These are phyloP conservation scores for Arthromyces matolae DNA, from an alignment of 768 basidiomycete species.

Conservation along the genomic window DNA sequence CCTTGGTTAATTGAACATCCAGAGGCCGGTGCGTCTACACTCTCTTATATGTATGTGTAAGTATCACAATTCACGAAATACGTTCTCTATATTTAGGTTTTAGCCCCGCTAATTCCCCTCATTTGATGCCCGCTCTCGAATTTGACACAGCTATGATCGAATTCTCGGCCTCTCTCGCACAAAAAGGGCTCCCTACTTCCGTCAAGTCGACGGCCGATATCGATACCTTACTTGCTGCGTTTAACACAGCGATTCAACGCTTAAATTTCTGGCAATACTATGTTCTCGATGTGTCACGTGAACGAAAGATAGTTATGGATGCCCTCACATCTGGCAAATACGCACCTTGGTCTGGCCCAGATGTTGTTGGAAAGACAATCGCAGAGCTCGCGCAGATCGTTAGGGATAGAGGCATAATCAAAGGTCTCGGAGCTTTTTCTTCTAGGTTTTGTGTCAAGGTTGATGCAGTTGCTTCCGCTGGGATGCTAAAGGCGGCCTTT, in stretches of 20 bases:
- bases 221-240: conserved; percentile 57
- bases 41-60: background rate
- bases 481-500: conserved; percentile 70
- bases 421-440: conserved; percentile 55
- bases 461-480: conserved; percentile 63
- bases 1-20: conserved; percentile 91
- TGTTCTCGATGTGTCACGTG: conserved; percentile 69
- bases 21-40: conserved; percentile 80
- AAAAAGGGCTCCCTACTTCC: conserved; percentile 67
- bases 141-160: conserved; percentile 83
- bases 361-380: conserved; percentile 54
- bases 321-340: conserved; percentile 48
- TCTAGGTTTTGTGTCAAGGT: conserved; percentile 67
- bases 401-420: conserved; percentile 49
- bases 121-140: conserved; percentile 89
- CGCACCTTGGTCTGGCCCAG: conserved; percentile 57
- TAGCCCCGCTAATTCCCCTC: conserved; percentile 87
- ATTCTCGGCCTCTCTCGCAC: conserved; percentile 64
- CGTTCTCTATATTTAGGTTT: conserved; percentile 52
- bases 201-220: conserved; percentile 69
- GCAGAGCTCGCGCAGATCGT: conserved; percentile 66
- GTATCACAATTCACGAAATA: background rate
- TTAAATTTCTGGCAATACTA: conserved; percentile 94
- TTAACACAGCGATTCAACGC: conserved; percentile 55
- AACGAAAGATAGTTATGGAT: conserved; percentile 54